Percentiles rank a stretch among this genome's conserved stretches.
Conservation (phyloP, 371 early-diverging fungal species). For the Fennellomyces sp. region DNA sequence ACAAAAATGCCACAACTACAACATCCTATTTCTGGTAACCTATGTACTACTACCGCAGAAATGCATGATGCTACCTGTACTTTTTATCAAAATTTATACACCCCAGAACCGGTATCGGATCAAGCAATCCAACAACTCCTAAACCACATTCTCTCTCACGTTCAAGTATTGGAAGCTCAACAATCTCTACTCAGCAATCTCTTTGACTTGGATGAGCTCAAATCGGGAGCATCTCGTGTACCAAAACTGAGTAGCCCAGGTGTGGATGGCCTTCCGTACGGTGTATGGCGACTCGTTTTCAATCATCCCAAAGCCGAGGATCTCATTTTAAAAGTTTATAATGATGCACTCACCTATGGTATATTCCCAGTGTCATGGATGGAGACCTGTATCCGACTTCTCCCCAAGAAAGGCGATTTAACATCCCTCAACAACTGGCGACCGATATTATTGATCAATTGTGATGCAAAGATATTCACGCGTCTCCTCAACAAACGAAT, state of each 20-base stretch:
- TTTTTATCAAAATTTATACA: conserved; percentile 8
- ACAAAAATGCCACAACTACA: background rate
- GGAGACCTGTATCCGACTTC: conserved; percentile 14
- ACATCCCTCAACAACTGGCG: conserved; percentile 25
- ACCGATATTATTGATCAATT: conserved; percentile 22
- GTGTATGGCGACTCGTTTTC: conserved; percentile 7
- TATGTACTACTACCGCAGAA: background rate
- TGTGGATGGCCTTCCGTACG: conserved; percentile 5
- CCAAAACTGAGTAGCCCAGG: conserved; percentile 9
- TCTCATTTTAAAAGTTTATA: conserved; percentile 8
- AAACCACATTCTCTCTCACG: too few species aligned
- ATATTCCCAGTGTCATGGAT: conserved; percentile 25
- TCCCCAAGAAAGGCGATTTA: conserved; percentile 26
- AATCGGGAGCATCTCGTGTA: background rate
- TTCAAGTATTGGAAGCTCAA: too few species aligned
- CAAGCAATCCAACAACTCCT: too few species aligned
- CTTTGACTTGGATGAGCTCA: too few species aligned
- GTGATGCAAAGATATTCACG: conserved; percentile 23
- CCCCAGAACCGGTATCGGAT: background rate
- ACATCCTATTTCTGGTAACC: conserved; percentile 7
- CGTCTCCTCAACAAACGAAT: background rate
- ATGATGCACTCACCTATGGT: conserved; percentile 12
- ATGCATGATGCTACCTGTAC: conserved; percentile 6
- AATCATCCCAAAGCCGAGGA: background rate
- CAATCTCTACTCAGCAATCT: too few species aligned